Percentiles rank a stretch among this genome's conserved stretches.
These are phyloP conservation scores for Cladorrhinum samala DNA, from an alignment of 495 filamentous ascomycete genomes.

Conservation along the genomic window DNA sequence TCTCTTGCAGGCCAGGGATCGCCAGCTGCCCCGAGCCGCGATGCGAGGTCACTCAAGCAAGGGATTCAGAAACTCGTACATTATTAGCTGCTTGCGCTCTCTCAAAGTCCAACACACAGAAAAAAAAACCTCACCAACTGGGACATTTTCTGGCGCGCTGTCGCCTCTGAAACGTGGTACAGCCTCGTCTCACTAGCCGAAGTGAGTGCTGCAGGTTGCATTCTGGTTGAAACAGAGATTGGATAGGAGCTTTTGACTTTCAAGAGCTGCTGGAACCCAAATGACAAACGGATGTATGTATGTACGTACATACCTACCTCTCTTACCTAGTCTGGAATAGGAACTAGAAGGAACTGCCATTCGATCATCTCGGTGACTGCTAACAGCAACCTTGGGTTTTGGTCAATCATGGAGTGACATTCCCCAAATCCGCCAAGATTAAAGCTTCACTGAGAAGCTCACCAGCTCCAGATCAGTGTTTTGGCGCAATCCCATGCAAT, in stretches of 20 bases:
- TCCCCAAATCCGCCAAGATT: background rate
- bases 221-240: background rate
- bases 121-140: too few relatives aligned
- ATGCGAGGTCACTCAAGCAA: background rate
- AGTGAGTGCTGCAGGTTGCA: background rate
- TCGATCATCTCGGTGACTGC: background rate
- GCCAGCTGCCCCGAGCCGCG: background rate
- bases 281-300: background rate
- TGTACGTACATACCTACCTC: too few relatives aligned
- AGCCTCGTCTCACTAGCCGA: background rate
- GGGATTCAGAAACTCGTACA: too few relatives aligned
- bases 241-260: background rate
- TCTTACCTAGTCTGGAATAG: too few relatives aligned
- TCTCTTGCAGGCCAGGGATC: background rate
- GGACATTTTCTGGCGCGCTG: background rate
- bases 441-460: too few relatives aligned
- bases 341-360: background rate
- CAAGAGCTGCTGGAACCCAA: background rate
- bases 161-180: background rate
- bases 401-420: background rate
- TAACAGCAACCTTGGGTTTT: background rate
- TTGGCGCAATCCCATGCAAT: too few relatives aligned
- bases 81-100: too few relatives aligned
- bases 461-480: too few relatives aligned
- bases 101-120: too few relatives aligned